These are phyloP conservation scores for Xylaria nigripes DNA, from an alignment of 495 filamentous ascomycete species.

Conservation along the genomic window DNA sequence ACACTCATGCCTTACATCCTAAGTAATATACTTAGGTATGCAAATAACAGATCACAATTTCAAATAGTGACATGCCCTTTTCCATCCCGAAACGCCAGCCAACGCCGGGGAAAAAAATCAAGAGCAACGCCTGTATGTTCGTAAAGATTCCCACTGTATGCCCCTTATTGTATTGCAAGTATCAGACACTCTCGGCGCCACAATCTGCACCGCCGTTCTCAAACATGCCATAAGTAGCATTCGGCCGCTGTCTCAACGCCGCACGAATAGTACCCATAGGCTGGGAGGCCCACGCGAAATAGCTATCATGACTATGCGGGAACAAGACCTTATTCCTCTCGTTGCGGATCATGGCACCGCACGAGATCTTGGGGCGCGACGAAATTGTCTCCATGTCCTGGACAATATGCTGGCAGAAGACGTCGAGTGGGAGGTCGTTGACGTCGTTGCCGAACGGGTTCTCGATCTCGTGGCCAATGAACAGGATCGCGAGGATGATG, in stretches of 20 bases:
- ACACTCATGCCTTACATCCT: too few relatives aligned
- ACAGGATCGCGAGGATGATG: slow-evolving; percentile 82
- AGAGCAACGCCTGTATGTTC: too few relatives aligned
- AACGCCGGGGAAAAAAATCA: too few relatives aligned
- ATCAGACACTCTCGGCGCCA: background rate
- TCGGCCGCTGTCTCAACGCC: slow-evolving; percentile 31
- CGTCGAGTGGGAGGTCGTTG: slow-evolving; percentile 75
- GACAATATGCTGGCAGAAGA: slow-evolving; percentile 64
- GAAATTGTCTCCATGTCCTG: slow-evolving; percentile 68
- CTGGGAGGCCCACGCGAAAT: slow-evolving; percentile 52
- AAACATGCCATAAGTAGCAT: slow-evolving; percentile 23
- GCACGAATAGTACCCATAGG: slow-evolving; percentile 41
- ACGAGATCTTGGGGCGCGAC: slow-evolving; percentile 45
- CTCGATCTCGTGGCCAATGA: slow-evolving; percentile 80
- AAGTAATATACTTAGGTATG: too few relatives aligned
- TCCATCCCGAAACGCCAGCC: too few relatives aligned
- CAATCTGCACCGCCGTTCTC: background rate
- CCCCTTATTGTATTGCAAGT: too few relatives aligned
- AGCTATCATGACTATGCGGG: slow-evolving; percentile 54
- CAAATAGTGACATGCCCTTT: too few relatives aligned
- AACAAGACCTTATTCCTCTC: slow-evolving; percentile 58
- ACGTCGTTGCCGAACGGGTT: slow-evolving; percentile 84
- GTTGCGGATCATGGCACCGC: slow-evolving; percentile 49
- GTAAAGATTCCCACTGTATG: too few relatives aligned
- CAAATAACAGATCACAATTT: too few relatives aligned